These are phyloP conservation scores for Cubamyces sp. DNA, from an alignment of 768 basidiomycete genomes.

Conservation along the genomic window DNA sequence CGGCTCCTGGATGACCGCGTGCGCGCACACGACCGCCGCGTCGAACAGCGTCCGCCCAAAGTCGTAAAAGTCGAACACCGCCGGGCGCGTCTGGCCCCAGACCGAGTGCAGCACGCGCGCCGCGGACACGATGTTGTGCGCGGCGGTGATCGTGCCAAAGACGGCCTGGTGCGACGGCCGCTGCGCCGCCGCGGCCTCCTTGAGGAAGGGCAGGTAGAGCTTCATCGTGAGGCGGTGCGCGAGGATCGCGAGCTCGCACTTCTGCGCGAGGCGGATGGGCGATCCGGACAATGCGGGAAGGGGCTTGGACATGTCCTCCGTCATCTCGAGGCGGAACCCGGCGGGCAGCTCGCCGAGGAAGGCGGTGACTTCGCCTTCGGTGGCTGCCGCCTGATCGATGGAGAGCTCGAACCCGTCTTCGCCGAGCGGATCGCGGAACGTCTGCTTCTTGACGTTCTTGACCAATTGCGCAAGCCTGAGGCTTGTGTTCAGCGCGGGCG, in stretches of 20 bases:
- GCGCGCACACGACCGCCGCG: constrained; percentile 66
- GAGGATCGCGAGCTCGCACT: constrained; percentile 62
- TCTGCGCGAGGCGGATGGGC: constrained; percentile 50
- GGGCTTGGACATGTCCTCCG: constrained; percentile 34
- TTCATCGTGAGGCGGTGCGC: constrained; percentile 65
- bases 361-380: constrained; percentile 58
- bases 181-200: constrained; percentile 32
- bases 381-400: constrained; percentile 62
- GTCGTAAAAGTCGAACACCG: constrained; percentile 59
- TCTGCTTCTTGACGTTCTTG: constrained; percentile 61
- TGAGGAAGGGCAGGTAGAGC: constrained; percentile 70
- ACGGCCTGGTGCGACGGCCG: constrained; percentile 54
- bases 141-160: constrained; percentile 63
- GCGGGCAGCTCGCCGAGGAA: constrained; percentile 59
- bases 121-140: constrained; percentile 64
- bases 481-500: background rate
- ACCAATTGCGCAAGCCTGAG: constrained; percentile 63
- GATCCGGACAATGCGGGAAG: constrained; percentile 32
- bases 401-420: constrained; percentile 44
- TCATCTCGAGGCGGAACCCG: constrained; percentile 48
- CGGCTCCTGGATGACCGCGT: constrained; percentile 61
- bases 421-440: constrained; percentile 42
- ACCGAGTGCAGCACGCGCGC: constrained; percentile 45
- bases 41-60: constrained; percentile 67
- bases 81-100: constrained; percentile 47